A percentile compares a stretch with the other conserved stretches of the same genome.
Evolutionary conservation across 1,284 basidiomycete genomes (phyloP).

Genomic region (Baeospora myosura): DNA sequence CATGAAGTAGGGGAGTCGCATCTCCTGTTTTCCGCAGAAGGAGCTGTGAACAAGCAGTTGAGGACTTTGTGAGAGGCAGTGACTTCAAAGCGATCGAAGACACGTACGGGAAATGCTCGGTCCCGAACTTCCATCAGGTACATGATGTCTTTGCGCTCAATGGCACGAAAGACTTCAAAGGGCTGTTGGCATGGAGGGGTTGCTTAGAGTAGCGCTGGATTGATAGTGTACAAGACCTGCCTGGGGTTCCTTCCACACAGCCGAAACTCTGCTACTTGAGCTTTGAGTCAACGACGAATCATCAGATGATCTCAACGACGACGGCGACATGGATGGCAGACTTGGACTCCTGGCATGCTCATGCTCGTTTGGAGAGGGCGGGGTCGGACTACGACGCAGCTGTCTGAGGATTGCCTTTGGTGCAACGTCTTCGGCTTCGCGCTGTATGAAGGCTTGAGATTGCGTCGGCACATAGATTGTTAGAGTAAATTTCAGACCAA

Average conservation of each 20-base stretch:
- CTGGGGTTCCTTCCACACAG: slow-evolving; percentile 52
- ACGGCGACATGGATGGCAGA: slow-evolving; percentile 20
- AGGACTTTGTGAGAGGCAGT: background rate
- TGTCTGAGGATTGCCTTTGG: slow-evolving; percentile 46
- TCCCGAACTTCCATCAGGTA: slow-evolving; percentile 77
- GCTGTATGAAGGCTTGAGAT: slow-evolving; percentile 52
- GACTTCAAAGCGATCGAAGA: slow-evolving; percentile 1
- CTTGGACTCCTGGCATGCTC: slow-evolving; percentile 19
- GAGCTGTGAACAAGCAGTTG: slow-evolving; percentile 34
- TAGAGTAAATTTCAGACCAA: slow-evolving; percentile 23
- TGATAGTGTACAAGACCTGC: slow-evolving; percentile 24
- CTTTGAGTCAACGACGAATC: slow-evolving; percentile 13
- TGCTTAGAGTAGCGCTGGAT: background rate
- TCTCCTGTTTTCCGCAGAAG: slow-evolving; percentile 67
- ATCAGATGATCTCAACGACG: slow-evolving; percentile 23
- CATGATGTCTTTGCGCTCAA: slow-evolving; percentile 66
- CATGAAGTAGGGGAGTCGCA: slow-evolving; percentile 71
- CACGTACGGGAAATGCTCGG: slow-evolving; percentile 63
- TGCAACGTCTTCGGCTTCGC: slow-evolving; percentile 54
- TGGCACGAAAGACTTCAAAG: slow-evolving; percentile 66
- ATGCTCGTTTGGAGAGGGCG: slow-evolving; percentile 16
- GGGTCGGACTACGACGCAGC: slow-evolving; percentile 34
- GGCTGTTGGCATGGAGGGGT: slow-evolving; percentile 34
- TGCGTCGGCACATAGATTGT: slow-evolving; percentile 13
- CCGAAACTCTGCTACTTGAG: slow-evolving; percentile 13